Evolutionary conservation across 2,329 filamentous ascomycete genomes (phyloP).

Genomic region (Arthrobotrys sinensis): DNA sequence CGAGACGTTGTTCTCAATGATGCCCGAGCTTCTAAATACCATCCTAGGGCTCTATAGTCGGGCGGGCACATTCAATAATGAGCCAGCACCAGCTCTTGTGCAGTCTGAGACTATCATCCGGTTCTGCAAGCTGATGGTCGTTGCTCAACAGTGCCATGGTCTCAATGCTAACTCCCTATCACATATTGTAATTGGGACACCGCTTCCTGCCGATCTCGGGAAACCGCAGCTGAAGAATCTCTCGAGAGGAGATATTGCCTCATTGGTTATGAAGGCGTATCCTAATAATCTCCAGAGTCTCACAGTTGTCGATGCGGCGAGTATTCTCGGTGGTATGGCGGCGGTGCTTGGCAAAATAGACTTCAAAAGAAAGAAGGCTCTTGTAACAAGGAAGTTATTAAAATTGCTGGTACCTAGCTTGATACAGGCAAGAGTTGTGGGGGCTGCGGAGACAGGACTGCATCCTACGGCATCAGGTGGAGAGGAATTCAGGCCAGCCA

Average conservation of each 20-base stretch:
- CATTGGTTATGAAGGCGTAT: conserved; percentile 72
- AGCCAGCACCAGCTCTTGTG: conserved; percentile 79
- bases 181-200: conserved; percentile 77
- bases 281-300: conserved; percentile 75
- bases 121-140: conserved; percentile 79
- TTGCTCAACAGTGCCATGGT: conserved; percentile 77
- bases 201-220: conserved; percentile 68
- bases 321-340: conserved; percentile 87
- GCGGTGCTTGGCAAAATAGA: conserved; percentile 86
- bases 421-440: conserved; percentile 90
- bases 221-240: conserved; percentile 59
- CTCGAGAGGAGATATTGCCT: conserved; percentile 62
- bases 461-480: conserved; percentile 80
- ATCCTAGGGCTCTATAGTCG: conserved; percentile 82
- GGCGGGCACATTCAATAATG: conserved; percentile 75
- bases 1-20: conserved; percentile 69
- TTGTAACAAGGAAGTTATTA: conserved; percentile 88
- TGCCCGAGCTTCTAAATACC: conserved; percentile 82
- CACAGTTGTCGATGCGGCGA: conserved; percentile 81
- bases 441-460: conserved; percentile 95
- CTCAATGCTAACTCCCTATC: conserved; percentile 76
- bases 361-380: conserved; percentile 88
- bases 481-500: conserved; percentile 79
- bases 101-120: conserved; percentile 82
- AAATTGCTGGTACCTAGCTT: conserved; percentile 85